Conservation (phyloP, 164 flowering plant genomes). For the Akebia trifoliata region DNA sequence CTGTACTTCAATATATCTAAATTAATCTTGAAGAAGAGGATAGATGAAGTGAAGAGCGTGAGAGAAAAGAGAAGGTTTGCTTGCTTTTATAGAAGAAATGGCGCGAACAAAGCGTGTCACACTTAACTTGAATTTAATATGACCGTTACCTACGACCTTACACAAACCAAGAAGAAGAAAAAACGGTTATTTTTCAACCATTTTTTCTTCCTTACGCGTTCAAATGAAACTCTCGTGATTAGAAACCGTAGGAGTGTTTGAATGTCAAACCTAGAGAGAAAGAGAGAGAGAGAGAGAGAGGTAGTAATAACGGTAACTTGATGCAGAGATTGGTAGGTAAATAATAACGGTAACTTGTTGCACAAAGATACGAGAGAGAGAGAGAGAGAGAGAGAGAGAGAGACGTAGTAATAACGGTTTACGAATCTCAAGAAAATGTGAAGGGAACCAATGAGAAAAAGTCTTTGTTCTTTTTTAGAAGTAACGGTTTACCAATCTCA, state of each 20-base stretch:
- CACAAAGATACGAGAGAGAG: no score
- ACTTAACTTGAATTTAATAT: constrained; percentile 7
- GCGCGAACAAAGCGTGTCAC: constrained; percentile 6
- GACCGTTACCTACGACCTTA: constrained; percentile 13
- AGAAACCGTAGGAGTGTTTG: constrained; percentile 1
- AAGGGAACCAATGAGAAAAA: no score
- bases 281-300: not conserved
- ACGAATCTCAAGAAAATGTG: no score
- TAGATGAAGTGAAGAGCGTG: not conserved
- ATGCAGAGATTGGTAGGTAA: no score
- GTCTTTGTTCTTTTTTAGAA: no score
- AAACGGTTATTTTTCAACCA: constrained; percentile 1
- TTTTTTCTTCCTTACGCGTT: constrained; percentile 10
- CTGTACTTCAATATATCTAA: no score
- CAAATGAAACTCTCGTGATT: constrained; percentile 16
- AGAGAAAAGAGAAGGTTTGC: constrained; percentile 1
- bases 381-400: no score
- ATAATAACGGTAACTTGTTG: not conserved
- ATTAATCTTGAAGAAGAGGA: no score
- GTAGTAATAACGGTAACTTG: constrained; percentile 4
- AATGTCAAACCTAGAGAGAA: constrained; percentile 4
- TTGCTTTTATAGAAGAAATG: constrained; percentile 10
- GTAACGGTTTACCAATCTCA: no score
- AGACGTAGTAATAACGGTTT: no score
- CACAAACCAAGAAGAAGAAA: not conserved